These are phyloP conservation scores for Parsonsia alboflavescens DNA, from an alignment of 257 asterid genomes.

Conservation along the genomic window DNA sequence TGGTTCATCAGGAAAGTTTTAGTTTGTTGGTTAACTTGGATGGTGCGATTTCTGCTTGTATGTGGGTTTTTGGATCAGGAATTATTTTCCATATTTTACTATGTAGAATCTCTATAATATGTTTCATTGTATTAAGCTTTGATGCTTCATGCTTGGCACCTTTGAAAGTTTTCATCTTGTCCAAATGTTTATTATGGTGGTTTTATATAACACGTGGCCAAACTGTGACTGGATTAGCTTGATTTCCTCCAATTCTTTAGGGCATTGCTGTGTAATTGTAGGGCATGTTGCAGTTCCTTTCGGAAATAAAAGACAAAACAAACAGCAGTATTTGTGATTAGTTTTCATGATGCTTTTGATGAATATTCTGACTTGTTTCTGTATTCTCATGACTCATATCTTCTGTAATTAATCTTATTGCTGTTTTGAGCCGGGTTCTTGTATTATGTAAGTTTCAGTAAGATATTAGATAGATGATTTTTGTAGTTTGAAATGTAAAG, in stretches of 20 bases:
- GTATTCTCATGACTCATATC: not conserved
- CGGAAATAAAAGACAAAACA: not conserved
- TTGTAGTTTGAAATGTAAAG: not conserved
- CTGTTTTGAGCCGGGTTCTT: not conserved
- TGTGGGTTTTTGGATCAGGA: not conserved
- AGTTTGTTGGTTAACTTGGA: not conserved
- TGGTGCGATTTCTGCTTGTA: not conserved
- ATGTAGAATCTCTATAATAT: not conserved
- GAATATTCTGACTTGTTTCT: not conserved
- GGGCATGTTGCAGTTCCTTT: not conserved
- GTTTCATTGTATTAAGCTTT: not conserved
- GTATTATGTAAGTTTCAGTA: not conserved
- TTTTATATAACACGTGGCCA: not conserved
- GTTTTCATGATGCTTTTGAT: not conserved
- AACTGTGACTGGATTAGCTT: not conserved
- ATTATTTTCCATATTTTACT: not conserved
- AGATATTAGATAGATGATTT: not conserved
- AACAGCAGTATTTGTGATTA: not conserved
- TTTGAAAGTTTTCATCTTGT: not conserved
- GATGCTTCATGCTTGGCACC: not conserved
- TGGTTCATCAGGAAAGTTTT: not conserved
- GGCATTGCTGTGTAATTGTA: not conserved
- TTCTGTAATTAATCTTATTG: not conserved
- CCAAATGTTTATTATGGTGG: not conserved
- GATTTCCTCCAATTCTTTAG: not conserved